Conservation (phyloP, 2,329 filamentous ascomycete species). For the Penicillium sp. region DNA sequence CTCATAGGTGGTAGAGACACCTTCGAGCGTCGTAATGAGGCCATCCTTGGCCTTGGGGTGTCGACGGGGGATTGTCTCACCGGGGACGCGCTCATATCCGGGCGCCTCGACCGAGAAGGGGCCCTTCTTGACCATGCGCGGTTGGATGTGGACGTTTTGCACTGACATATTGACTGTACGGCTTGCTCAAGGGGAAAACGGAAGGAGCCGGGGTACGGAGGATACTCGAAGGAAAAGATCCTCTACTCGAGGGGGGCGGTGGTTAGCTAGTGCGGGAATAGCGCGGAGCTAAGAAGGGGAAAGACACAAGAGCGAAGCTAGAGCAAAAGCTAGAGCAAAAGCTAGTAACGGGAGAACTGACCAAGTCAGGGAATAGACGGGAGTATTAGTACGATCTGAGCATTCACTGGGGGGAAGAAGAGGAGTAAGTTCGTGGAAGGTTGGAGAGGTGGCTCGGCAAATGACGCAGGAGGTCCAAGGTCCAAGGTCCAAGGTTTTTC, state of each 20-base stretch:
- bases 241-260: slow-evolving; percentile 6
- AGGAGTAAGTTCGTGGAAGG: slow-evolving; percentile 3
- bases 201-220: slow-evolving; percentile 1
- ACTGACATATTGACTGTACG: slow-evolving; percentile 26
- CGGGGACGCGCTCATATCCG: slow-evolving; percentile 58
- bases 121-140: slow-evolving; percentile 55
- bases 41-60: slow-evolving; percentile 63
- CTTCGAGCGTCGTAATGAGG: slow-evolving; percentile 58
- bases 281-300: not conserved
- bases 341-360: not conserved
- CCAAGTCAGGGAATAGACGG: not conserved
- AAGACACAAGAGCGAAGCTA: not conserved
- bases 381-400: not conserved
- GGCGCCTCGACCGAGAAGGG: slow-evolving; percentile 68
- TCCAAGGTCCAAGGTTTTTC: not conserved
- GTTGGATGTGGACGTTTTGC: slow-evolving; percentile 29
- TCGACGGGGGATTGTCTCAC: slow-evolving; percentile 76
- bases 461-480: slow-evolving; percentile 2
- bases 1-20: slow-evolving; percentile 69
- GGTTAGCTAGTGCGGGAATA: slow-evolving; percentile 6
- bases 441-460: slow-evolving; percentile 12
- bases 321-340: not conserved
- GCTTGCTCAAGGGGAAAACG: slow-evolving; percentile 7
- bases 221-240: slow-evolving; percentile 8
- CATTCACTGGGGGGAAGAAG: not conserved